Conservation (phyloP, 129 eudicot genomes). For the Flaveria sonorensis region DNA sequence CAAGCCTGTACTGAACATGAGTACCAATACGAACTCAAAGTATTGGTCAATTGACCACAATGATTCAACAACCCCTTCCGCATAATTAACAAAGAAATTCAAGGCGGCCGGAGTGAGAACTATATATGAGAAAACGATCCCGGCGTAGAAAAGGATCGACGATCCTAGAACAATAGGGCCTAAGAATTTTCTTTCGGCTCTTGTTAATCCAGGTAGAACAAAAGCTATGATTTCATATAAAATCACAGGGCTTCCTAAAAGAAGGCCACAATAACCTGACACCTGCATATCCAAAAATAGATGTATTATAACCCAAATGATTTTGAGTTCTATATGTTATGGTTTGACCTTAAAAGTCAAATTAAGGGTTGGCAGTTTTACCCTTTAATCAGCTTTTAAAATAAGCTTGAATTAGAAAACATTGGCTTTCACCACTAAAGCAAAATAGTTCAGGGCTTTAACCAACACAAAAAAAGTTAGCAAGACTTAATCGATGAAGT, state of each 20-base stretch:
- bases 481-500: not conserved
- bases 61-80: constrained; percentile 98
- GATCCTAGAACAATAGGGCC: constrained; percentile 95
- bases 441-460: not conserved
- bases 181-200: constrained; percentile 78
- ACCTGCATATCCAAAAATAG: constrained; percentile 51
- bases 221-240: constrained; percentile 97
- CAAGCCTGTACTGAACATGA: constrained; percentile 98
- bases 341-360: constrained; percentile 1
- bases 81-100: constrained; percentile 87
- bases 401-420: not conserved
- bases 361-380: not conserved
- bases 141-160: constrained; percentile 83
- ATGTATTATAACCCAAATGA: not conserved
- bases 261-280: constrained; percentile 98
- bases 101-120: constrained; percentile 98
- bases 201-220: constrained; percentile 88
- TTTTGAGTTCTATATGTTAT: not conserved
- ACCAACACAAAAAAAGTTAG: not conserved
- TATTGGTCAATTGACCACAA: constrained; percentile 99
- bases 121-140: constrained; percentile 75
- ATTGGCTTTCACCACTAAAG: not conserved
- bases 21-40: constrained; percentile 94
- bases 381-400: not conserved
- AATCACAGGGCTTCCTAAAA: constrained; percentile 90